These are phyloP conservation scores for Phaffomyces thermotolerans DNA, from an alignment of 805 yeast genomes.

Conservation along the genomic window DNA sequence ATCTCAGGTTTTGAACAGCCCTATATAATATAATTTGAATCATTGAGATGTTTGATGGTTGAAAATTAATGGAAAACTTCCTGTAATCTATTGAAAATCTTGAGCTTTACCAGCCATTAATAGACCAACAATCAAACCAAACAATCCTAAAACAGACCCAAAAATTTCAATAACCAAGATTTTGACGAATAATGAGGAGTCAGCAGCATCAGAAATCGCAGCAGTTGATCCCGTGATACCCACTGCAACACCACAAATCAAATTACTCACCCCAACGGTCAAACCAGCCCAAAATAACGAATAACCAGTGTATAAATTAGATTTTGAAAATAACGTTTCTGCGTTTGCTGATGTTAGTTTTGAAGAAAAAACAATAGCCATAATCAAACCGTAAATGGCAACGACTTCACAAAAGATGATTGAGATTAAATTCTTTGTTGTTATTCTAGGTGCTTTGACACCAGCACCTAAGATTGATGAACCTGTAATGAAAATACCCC, in stretches of 20 bases:
- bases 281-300: slow-evolving; percentile 97
- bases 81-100: slow-evolving; percentile 53
- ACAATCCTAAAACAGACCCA: slow-evolving; percentile 91
- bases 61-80: neutral
- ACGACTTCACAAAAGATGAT: slow-evolving; percentile 99
- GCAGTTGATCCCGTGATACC: slow-evolving; percentile 99
- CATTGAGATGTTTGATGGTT: neutral
- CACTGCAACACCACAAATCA: slow-evolving; percentile 94
- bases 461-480: slow-evolving; percentile 95
- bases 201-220: slow-evolving; percentile 96
- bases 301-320: slow-evolving; percentile 89
- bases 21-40: too few species aligned
- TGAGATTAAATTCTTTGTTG: slow-evolving; percentile 92
- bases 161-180: slow-evolving; percentile 95
- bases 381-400: slow-evolving; percentile 94
- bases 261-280: slow-evolving; percentile 88
- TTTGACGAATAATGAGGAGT: slow-evolving; percentile 88
- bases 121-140: slow-evolving; percentile 94
- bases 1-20: too few species aligned
- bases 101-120: slow-evolving; percentile 94
- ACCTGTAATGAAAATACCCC: slow-evolving; percentile 98
- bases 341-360: slow-evolving; percentile 66
- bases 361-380: slow-evolving; percentile 94
- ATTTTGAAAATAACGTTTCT: slow-evolving; percentile 61
- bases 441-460: slow-evolving; percentile 94